Percentiles rank a stretch among this genome's conserved stretches.
phyloP scores from a whole-genome alignment of 192 early-diverging fungal genomes.

The Coemansia sp. region DNA sequence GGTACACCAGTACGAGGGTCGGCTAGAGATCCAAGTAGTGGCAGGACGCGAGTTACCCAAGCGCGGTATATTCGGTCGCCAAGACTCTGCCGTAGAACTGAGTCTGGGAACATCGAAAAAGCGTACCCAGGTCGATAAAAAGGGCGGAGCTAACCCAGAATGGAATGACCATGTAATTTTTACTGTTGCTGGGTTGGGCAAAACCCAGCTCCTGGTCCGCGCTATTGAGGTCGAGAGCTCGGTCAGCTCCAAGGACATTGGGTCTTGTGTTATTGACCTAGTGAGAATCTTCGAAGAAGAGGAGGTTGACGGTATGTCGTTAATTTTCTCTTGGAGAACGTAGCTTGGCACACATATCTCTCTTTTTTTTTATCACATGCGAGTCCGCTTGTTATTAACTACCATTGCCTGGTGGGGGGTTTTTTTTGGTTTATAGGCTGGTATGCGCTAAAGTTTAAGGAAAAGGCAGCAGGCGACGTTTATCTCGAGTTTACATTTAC shows the following conservation, averaged over 20 bases:
- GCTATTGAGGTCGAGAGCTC: constrained; percentile 46
- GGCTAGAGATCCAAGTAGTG: constrained; percentile 47
- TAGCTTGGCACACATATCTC: not conserved
- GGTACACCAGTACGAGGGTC: constrained; percentile 29
- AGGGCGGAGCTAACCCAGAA: constrained; percentile 47
- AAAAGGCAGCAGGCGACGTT: constrained; percentile 47
- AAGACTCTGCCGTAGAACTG: constrained; percentile 47
- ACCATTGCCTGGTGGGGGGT: not conserved
- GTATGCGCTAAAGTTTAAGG: constrained; percentile 43
- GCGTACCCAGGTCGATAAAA: constrained; percentile 52
- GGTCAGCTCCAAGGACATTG: constrained; percentile 38
- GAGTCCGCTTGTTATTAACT: not conserved
- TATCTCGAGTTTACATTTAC: constrained; percentile 53
- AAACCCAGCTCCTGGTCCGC: constrained; percentile 38
- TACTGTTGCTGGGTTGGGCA: constrained; percentile 35
- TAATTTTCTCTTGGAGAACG: not conserved
- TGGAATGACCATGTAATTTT: constrained; percentile 53
- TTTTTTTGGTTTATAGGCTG: constrained; percentile 38
- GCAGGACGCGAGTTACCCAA: constrained; percentile 50
- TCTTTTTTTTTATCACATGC: not conserved
- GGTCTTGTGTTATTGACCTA: constrained; percentile 48
- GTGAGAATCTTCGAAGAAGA: constrained; percentile 45
- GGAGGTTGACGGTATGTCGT: constrained; percentile 43
- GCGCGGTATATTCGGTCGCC: constrained; percentile 42
- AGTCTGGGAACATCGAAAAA: constrained; percentile 42